These are phyloP conservation scores for Trypanosoma melophagium DNA, from an alignment of 208 protist species.

Conservation along the genomic window DNA sequence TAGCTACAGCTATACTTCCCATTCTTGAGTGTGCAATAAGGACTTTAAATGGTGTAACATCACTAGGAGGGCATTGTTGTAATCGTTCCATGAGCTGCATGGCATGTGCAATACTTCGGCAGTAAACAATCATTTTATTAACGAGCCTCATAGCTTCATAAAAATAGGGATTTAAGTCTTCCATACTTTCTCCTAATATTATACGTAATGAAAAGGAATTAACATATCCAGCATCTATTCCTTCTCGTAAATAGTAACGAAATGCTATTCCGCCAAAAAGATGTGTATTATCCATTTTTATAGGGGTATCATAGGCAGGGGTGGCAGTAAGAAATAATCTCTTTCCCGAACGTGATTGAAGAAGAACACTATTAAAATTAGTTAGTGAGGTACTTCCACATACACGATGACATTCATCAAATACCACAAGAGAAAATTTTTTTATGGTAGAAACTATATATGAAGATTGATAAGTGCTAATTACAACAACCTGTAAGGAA, in stretches of 20 bases:
- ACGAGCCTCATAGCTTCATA: slow-evolving; percentile 74
- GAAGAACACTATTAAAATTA: slow-evolving; percentile 71
- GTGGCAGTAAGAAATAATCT: slow-evolving; percentile 77
- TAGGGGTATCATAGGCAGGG: slow-evolving; percentile 75
- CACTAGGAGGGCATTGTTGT: slow-evolving; percentile 28
- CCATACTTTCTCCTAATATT: slow-evolving; percentile 46
- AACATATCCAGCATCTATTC: slow-evolving; percentile 72
- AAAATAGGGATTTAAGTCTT: slow-evolving; percentile 69
- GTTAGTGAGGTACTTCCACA: slow-evolving; percentile 62
- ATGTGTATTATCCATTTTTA: slow-evolving; percentile 65
- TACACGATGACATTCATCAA: slow-evolving; percentile 84
- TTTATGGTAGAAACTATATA: slow-evolving; percentile 45
- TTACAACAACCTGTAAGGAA: slow-evolving; percentile 35
- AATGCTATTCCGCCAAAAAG: slow-evolving; percentile 77
- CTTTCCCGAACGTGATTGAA: slow-evolving; percentile 39
- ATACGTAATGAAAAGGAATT: slow-evolving; percentile 71
- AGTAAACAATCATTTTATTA: slow-evolving; percentile 81
- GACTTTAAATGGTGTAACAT: slow-evolving; percentile 49
- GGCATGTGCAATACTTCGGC: slow-evolving; percentile 62
- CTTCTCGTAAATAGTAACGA: slow-evolving; percentile 79
- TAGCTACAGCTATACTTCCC: slow-evolving; percentile 36
- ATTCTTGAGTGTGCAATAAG: slow-evolving; percentile 73
- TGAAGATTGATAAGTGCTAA: slow-evolving; percentile 82
- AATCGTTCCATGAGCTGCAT: slow-evolving; percentile 37
- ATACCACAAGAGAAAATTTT: slow-evolving; percentile 57